Conservation (phyloP, 2,329 filamentous ascomycete genomes). For the Pseudogymnoascus sp. region DNA sequence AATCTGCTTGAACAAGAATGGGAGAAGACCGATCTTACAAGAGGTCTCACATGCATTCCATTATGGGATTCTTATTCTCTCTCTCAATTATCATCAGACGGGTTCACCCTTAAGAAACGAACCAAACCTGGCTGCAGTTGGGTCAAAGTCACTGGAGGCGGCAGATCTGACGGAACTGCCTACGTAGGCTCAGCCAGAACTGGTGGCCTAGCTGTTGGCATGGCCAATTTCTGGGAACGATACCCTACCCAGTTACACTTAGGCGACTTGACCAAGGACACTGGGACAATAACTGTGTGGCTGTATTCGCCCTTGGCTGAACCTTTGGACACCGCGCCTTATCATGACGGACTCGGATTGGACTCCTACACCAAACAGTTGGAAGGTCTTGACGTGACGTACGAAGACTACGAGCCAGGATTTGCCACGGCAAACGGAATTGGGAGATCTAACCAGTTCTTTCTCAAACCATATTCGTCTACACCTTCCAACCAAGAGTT, state of each 20-base stretch:
- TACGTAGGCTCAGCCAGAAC: slow-evolving; percentile 48
- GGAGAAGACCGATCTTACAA: slow-evolving; percentile 6
- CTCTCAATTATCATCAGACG: slow-evolving; percentile 49
- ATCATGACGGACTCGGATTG: slow-evolving; percentile 48
- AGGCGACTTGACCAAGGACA: slow-evolving; percentile 38
- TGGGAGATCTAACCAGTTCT: slow-evolving; percentile 48
- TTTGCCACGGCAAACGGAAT: slow-evolving; percentile 50
- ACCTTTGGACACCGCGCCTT: slow-evolving; percentile 47
- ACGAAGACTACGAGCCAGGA: slow-evolving; percentile 50
- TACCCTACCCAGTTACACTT: slow-evolving; percentile 52
- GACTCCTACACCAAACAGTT: slow-evolving; percentile 49
- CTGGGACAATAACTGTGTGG: slow-evolving; percentile 49
- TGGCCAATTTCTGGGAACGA: slow-evolving; percentile 56
- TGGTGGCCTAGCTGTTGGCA: slow-evolving; percentile 50
- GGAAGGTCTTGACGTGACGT: slow-evolving; percentile 53
- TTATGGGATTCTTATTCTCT: slow-evolving; percentile 51
- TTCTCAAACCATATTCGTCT: slow-evolving; percentile 40
- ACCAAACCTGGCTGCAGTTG: slow-evolving; percentile 48
- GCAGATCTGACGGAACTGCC: slow-evolving; percentile 44
- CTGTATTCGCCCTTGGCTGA: slow-evolving; percentile 48
- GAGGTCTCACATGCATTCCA: slow-evolving; percentile 39
- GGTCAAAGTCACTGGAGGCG: slow-evolving; percentile 49
- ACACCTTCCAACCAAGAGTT: slow-evolving; percentile 43
- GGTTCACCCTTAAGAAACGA: slow-evolving; percentile 51
- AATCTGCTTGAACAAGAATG: slow-evolving; percentile 2